phyloP scores from a whole-genome alignment of 108 stramenopile species.

The Nannochloropsis gaditana region DNA sequence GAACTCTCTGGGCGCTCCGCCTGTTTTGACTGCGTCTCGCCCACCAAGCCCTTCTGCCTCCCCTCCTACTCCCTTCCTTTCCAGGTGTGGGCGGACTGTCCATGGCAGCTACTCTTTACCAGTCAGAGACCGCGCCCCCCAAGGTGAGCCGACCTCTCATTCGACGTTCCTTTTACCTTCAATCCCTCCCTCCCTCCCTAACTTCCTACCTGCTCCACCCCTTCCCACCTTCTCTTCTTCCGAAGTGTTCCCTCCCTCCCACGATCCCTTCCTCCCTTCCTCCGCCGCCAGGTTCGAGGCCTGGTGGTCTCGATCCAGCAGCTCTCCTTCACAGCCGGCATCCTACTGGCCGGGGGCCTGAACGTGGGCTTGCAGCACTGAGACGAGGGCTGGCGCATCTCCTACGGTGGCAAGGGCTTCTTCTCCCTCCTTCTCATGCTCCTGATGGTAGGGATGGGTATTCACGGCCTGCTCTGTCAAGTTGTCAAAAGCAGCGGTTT shows the following conservation, averaged over 20 bases:
- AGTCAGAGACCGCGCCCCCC: slow-evolving; percentile 47
- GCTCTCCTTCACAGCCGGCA: slow-evolving; percentile 49
- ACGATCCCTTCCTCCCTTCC: not conserved
- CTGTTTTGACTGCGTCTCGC: not conserved
- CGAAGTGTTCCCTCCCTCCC: not conserved
- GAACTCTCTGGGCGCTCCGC: too few relatives aligned
- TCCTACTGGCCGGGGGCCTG: slow-evolving; percentile 25
- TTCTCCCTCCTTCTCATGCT: slow-evolving; percentile 34
- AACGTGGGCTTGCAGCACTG: slow-evolving; percentile 35
- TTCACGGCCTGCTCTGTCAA: not conserved
- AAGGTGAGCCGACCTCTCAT: not conserved
- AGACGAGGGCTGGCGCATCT: slow-evolving; percentile 30
- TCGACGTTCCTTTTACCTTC: not conserved
- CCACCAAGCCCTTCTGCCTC: not conserved
- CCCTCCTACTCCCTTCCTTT: not conserved
- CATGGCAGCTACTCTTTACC: slow-evolving; percentile 43
- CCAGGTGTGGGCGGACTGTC: slow-evolving; percentile 22
- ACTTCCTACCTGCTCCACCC: not conserved
- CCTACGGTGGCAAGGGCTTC: slow-evolving; percentile 24
- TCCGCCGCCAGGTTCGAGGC: not conserved
- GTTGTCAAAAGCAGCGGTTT: too few relatives aligned
- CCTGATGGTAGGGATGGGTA: slow-evolving; percentile 35
- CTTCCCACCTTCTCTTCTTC: not conserved
- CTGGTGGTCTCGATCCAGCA: slow-evolving; percentile 41
- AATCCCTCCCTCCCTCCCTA: not conserved